Conservation (phyloP, 495 filamentous ascomycete genomes). For the Hypoxylon lenormandii region DNA sequence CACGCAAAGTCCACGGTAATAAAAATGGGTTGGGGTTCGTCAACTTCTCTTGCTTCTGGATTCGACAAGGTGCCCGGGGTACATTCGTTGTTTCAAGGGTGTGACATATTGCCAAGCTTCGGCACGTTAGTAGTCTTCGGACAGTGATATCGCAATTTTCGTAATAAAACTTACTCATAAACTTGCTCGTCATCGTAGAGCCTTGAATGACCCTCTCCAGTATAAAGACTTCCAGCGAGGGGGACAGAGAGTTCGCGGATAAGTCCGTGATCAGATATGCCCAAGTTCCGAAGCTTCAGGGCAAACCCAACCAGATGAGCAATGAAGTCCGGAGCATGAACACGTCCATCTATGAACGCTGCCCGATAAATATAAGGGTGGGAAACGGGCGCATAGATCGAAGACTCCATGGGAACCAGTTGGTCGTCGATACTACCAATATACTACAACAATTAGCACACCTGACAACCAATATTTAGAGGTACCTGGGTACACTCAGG, state of each 20-base stretch:
- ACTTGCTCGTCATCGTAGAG: constrained; percentile 92
- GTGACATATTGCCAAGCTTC: constrained; percentile 81
- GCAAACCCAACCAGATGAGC: constrained; percentile 93
- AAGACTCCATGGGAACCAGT: constrained; percentile 84
- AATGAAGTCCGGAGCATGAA: constrained; percentile 93
- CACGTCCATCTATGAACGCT: constrained; percentile 91
- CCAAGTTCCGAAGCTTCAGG: constrained; percentile 90
- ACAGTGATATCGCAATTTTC: neutral
- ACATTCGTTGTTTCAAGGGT: constrained; percentile 84
- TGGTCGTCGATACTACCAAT: constrained; percentile 97
- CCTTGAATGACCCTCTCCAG: constrained; percentile 90
- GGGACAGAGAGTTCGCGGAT: constrained; percentile 89
- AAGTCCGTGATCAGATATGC: constrained; percentile 89
- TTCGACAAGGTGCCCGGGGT: constrained; percentile 60
- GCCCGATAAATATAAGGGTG: constrained; percentile 94
- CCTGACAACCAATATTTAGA: neutral
- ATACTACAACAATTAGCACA: constrained; percentile 38
- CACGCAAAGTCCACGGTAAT: constrained; percentile 92
- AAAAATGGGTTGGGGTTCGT: constrained; percentile 80
- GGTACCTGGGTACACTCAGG: neutral
- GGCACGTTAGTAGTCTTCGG: constrained; percentile 37
- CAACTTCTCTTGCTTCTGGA: constrained; percentile 62
- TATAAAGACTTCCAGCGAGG: constrained; percentile 89
- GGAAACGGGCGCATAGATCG: constrained; percentile 80
- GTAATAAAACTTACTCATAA: constrained; percentile 72